Conservation (phyloP, 345 rosid species). For the Atalantia buxifolia region DNA sequence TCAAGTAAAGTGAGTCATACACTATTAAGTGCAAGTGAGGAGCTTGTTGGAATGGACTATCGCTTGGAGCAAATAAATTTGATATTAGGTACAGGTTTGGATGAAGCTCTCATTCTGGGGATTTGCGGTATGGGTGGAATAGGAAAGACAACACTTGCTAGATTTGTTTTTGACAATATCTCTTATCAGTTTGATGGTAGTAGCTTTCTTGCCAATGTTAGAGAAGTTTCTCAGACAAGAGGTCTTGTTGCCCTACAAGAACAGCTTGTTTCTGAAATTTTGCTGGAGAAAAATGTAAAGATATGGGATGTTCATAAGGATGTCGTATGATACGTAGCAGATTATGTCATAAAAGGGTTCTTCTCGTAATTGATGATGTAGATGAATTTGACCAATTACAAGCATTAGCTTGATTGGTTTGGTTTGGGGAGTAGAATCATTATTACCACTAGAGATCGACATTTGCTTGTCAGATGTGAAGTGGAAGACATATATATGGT, state of each 20-base stretch:
- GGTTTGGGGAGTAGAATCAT: not conserved
- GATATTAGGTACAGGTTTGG: not conserved
- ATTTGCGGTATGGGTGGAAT: slow-evolving; percentile 18
- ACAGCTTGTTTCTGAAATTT: not conserved
- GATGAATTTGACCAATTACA: slow-evolving; percentile 8
- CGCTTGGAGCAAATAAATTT: not conserved
- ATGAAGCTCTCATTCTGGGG: slow-evolving; percentile 7
- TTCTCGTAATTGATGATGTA: slow-evolving; percentile 19
- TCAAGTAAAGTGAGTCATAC: not conserved
- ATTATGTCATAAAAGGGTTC: slow-evolving; percentile 9
- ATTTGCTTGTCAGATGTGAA: not conserved
- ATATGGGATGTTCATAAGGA: not conserved
- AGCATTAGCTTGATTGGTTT: not conserved
- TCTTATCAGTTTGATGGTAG: slow-evolving; percentile 1
- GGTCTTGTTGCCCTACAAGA: not conserved
- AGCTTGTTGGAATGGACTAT: slow-evolving; percentile 1
- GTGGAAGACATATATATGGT: not conserved
- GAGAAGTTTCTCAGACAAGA: not conserved
- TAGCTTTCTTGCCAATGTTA: slow-evolving; percentile 5
- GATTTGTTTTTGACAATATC: slow-evolving; percentile 11
- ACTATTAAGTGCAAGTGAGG: not conserved
- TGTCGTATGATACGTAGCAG: not conserved
- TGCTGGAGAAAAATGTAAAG: not conserved
- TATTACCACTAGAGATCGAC: not conserved
- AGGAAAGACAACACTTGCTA: slow-evolving; percentile 23